Evolutionary conservation across 2,329 filamentous ascomycete species (phyloP), one percentile per base, ranked within the genome.

Genomic region (Coniochaeta prunicola): DNA sequence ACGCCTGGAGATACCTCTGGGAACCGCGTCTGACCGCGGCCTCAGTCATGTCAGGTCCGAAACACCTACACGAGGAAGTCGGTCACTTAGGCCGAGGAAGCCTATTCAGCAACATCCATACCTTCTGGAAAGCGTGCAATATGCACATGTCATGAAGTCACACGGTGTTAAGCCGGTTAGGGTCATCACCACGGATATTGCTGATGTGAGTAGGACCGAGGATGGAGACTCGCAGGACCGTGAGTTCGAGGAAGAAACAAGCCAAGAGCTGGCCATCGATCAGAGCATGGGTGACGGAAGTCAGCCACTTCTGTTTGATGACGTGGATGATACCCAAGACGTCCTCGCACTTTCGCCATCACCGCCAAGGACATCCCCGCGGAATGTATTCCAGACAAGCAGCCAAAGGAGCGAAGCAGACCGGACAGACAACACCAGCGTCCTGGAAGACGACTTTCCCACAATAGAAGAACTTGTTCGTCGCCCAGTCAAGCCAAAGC

Each of bases 31-130:
- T 30, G 21, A 17, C 13, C 24, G 45, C 3, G 56, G 40, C 50
- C 6, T 53, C 21, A 13, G 6, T 30, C 24, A 13, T 8, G 24
- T 61, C 13, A 59, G 59, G 13, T 60, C 60, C 17, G 65, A 65
- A 56, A 60, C 69, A 6, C 65, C 67, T 15, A 60, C 73, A 30
- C 71, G 70, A 13, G 69, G 74, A 53, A 74, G 77, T 61, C 76
- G 82, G 34, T 82, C 79, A 4, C 70, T 86, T n/a, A 76, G 83
- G 7, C 81, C 81, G 1, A 77, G 83, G 21, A 86, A 85, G 61
- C 82, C 82, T 1, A 85, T 85, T 7, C 83, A 86, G 65, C 75
- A 85, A 64, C 81, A 84, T 50, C 83, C 83, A 3, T 86, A 85
- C 62, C 69, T 80, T 6, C 70, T 85, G 4, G 83, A 86, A 62